These are phyloP conservation scores for Malus hybrid DNA, from an alignment of 331 rosid species.

Conservation along the genomic window DNA sequence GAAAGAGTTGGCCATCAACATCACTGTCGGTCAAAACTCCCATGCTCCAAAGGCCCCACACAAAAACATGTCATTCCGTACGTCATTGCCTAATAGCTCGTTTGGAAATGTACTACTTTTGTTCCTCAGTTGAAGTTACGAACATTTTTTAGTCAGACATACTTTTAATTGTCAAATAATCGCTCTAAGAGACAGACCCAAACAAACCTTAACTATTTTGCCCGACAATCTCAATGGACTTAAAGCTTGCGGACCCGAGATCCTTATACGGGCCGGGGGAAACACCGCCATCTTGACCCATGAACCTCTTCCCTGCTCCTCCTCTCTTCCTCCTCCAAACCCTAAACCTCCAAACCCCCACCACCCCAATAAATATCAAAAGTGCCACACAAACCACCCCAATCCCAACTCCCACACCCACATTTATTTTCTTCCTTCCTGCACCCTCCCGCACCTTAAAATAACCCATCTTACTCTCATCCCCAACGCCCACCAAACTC, in stretches of 20 bases:
- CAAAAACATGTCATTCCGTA: conserved; percentile 48
- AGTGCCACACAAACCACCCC: conserved; percentile 20
- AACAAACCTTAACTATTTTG: neutral
- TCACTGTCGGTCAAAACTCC: conserved; percentile 18
- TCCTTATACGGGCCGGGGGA: conserved; percentile 83
- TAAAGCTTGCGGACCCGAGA: conserved; percentile 70
- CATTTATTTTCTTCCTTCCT: conserved; percentile 15
- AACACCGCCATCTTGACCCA: conserved; percentile 34
- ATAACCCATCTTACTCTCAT: conserved; percentile 58
- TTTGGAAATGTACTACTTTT: too few relatives aligned
- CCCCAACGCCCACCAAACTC: conserved; percentile 44
- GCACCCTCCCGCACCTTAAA: conserved; percentile 56
- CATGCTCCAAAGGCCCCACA: neutral
- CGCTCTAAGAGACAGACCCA: too few relatives aligned
- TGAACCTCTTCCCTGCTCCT: conserved; percentile 10
- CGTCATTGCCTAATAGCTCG: conserved; percentile 31
- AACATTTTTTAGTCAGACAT: too few relatives aligned
- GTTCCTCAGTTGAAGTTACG: too few relatives aligned
- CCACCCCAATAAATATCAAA: conserved; percentile 19
- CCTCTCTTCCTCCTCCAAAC: conserved; percentile 26
- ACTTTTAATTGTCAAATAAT: too few relatives aligned
- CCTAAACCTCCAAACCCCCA: conserved; percentile 19
- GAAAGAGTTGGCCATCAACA: neutral
- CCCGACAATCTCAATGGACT: conserved; percentile 49
- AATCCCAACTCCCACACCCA: conserved; percentile 17